phyloP scores from a whole-genome alignment of 2,329 filamentous ascomycete species.

The Rhinocladiella mackenziei region DNA sequence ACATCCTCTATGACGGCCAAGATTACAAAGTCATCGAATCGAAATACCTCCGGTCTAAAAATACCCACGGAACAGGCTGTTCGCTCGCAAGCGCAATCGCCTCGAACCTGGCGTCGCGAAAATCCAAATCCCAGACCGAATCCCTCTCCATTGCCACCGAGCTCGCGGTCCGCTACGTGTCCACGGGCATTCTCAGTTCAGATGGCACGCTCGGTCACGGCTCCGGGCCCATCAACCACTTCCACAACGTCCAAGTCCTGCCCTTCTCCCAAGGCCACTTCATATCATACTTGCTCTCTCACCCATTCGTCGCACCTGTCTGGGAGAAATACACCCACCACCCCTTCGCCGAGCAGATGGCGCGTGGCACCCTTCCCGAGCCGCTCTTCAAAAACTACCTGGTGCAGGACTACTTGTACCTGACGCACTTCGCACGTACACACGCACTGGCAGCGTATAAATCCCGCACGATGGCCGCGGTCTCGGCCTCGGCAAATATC shows the following conservation, averaged over 20 bases:
- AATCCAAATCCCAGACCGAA: constrained; percentile 1
- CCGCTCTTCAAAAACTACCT: constrained; percentile 84
- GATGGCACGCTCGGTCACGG: constrained; percentile 49
- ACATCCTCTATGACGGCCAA: constrained; percentile 65
- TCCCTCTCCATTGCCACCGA: constrained; percentile 49
- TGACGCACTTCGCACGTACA: constrained; percentile 85
- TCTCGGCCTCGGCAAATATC: constrained; percentile 64
- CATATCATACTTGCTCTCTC: constrained; percentile 73
- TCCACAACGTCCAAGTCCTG: constrained; percentile 58
- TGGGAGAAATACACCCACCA: constrained; percentile 79
- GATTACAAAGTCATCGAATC: constrained; percentile 63
- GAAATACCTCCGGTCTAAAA: constrained; percentile 66
- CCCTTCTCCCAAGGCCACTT: constrained; percentile 67
- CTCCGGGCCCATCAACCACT: constrained; percentile 64
- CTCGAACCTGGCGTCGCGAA: constrained; percentile 51
- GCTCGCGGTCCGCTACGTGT: constrained; percentile 57
- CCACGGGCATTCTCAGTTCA: constrained; percentile 58
- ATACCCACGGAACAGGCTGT: constrained; percentile 93
- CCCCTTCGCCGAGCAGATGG: constrained; percentile 73
- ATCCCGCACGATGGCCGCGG: constrained; percentile 66
- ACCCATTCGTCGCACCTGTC: constrained; percentile 65
- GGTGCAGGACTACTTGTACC: constrained; percentile 85
- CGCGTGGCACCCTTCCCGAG: constrained; percentile 67
- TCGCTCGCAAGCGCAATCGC: constrained; percentile 76
- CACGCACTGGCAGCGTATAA: constrained; percentile 86